Evolutionary conservation across 140 eudicot genomes (phyloP).

Genomic region (Ambrosia hybrid): DNA sequence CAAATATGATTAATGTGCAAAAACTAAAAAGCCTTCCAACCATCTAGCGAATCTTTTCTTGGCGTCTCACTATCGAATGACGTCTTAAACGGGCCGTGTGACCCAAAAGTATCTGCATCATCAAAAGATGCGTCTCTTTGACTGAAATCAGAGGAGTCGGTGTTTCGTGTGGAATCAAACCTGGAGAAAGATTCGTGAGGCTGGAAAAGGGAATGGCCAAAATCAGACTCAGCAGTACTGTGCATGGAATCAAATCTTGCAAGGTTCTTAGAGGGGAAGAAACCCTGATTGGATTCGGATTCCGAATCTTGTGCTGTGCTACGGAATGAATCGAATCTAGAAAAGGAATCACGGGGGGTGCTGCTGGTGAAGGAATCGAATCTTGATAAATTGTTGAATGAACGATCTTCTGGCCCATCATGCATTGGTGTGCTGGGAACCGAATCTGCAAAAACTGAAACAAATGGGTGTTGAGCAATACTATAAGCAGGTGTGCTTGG

Average conservation of each 20-base stretch:
- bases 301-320: constrained; percentile 48
- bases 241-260: constrained; percentile 73
- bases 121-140: constrained; percentile 70
- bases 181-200: constrained; percentile 52
- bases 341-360: constrained; percentile 39
- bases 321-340: constrained; percentile 69
- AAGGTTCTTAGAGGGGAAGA: constrained; percentile 37
- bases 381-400: constrained; percentile 65
- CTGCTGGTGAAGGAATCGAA: constrained; percentile 69
- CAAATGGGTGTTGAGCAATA: constrained; percentile 36
- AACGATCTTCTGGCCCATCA: constrained; percentile 56
- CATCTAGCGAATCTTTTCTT: constrained; percentile 55
- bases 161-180: constrained; percentile 68
- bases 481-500: constrained; percentile 79
- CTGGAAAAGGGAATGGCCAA: constrained; percentile 49
- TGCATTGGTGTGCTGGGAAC: constrained; percentile 87
- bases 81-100: constrained; percentile 60
- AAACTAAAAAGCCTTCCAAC: constrained; percentile 76
- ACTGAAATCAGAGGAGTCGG: constrained; percentile 51
- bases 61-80: constrained; percentile 53
- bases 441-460: constrained; percentile 72
- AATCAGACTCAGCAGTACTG: constrained; percentile 74
- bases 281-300: constrained; percentile 47
- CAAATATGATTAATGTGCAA: constrained; percentile 20
- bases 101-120: constrained; percentile 69